Evolutionary conservation across 1,139 yeast species (phyloP).

Genomic region (Suhomyces panamericanus): DNA sequence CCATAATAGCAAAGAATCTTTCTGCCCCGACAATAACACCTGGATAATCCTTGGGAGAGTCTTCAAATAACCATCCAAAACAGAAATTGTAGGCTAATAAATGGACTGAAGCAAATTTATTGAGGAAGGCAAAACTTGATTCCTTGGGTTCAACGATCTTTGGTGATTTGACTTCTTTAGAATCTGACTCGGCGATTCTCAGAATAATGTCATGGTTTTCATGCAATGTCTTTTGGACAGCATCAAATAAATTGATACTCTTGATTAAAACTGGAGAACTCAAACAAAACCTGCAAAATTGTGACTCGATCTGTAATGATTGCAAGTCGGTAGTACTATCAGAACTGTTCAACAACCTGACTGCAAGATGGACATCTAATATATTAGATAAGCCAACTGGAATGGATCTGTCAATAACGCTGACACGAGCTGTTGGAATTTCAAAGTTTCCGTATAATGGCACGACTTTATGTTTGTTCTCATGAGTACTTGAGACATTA

Average conservation of each 20-base stretch:
- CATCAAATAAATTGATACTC: slow-evolving; percentile 24
- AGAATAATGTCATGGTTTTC: neutral
- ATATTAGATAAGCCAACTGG: slow-evolving; percentile 49
- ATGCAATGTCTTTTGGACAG: neutral
- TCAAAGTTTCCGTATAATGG: slow-evolving; percentile 40
- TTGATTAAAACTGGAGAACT: slow-evolving; percentile 53
- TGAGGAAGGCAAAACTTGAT: slow-evolving; percentile 13
- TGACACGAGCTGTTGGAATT: slow-evolving; percentile 44
- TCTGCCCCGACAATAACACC: slow-evolving; percentile 82
- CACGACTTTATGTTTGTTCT: slow-evolving; percentile 16
- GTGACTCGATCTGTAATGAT: slow-evolving; percentile 58
- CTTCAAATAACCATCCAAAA: slow-evolving; percentile 69
- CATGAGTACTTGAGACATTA: slow-evolving; percentile 24
- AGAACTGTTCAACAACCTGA: slow-evolving; percentile 35
- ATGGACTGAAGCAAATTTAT: slow-evolving; percentile 51
- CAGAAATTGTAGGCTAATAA: slow-evolving; percentile 67
- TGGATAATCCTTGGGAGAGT: slow-evolving; percentile 46
- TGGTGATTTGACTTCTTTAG: neutral
- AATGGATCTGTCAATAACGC: slow-evolving; percentile 35
- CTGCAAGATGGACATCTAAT: slow-evolving; percentile 40
- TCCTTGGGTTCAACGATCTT: neutral
- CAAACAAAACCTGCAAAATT: slow-evolving; percentile 56
- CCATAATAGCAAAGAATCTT: slow-evolving; percentile 61
- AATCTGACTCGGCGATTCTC: neutral
- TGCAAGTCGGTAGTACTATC: slow-evolving; percentile 27